Conservation (phyloP, 192 early-diverging fungal species). For the Thamnidium elegans region DNA sequence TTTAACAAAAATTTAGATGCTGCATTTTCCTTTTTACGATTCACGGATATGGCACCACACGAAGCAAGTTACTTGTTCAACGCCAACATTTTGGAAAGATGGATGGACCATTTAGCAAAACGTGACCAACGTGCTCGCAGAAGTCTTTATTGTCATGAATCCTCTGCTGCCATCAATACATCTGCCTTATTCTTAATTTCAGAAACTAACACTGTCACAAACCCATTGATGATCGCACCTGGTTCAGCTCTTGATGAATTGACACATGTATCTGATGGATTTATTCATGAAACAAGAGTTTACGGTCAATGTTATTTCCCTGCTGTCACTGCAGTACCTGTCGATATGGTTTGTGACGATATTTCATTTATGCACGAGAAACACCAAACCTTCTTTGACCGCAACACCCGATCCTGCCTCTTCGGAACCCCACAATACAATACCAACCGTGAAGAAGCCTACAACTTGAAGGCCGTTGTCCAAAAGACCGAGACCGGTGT, state of each 20-base stretch:
- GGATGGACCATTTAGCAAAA: slow-evolving; percentile 38
- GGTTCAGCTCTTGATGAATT: slow-evolving; percentile 26
- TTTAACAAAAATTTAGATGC: slow-evolving; percentile 19
- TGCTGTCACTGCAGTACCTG: slow-evolving; percentile 51
- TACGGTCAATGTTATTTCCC: slow-evolving; percentile 38
- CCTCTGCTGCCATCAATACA: slow-evolving; percentile 35
- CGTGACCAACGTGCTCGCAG: slow-evolving; percentile 31
- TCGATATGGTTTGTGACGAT: slow-evolving; percentile 61
- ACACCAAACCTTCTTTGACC: slow-evolving; percentile 45
- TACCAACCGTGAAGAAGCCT: slow-evolving; percentile 19
- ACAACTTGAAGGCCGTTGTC: slow-evolving; percentile 1
- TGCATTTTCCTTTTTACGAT: slow-evolving; percentile 57
- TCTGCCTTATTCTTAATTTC: slow-evolving; percentile 45
- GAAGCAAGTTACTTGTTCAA: slow-evolving; percentile 45
- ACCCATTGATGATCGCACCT: slow-evolving; percentile 19
- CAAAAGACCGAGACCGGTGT: not conserved
- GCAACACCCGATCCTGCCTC: slow-evolving; percentile 34
- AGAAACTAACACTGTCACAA: slow-evolving; percentile 23
- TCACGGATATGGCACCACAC: slow-evolving; percentile 45
- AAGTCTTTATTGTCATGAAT: slow-evolving; percentile 22
- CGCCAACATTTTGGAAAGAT: slow-evolving; percentile 38
- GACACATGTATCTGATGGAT: slow-evolving; percentile 31
- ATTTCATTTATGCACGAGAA: slow-evolving; percentile 57
- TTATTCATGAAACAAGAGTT: slow-evolving; percentile 7
- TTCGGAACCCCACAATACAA: slow-evolving; percentile 39